Base-by-base conservation (phyloP, 2,329 filamentous ascomycete genomes). In the Fonsecaea multimorphosa region DNA sequence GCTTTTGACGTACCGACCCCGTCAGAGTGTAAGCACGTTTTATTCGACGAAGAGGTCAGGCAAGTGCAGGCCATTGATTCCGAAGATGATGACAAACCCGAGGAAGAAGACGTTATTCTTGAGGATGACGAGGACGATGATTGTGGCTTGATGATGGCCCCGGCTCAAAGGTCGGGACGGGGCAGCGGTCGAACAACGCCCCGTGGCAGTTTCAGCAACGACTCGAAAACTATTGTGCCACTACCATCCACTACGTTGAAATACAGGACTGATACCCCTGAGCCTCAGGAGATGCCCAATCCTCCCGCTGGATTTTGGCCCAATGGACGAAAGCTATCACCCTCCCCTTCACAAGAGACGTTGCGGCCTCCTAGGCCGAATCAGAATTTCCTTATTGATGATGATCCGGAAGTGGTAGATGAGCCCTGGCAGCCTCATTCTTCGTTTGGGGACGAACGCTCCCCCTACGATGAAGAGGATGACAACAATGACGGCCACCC, bases 41-140 rank as follows among this genome's bases (percentile, higher is more conserved):
- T 96, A 74, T 99, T 99, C 78, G 95, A 97, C 75, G 91, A 97
- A 75, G 91, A 94, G 79, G 95, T 99, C 1, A 89, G 93, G 76
- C 94, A 98, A 76, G 97, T 93, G 76, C 97, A 97, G 70, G 95
- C 95, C 7, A 87, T 99, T 34, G 93, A 98, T 36, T 85, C 88
- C 72, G 96, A 96, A 79, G 88, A 91, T 69, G 89, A 89, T 27
- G 90, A 93, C 55, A 87, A 91, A 31, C 87, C 91, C 11, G 88
- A 92, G 57, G 64, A 72, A 72, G 24, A 77, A 78, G 44, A 76
- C 72, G 40, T 77, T 80, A 36, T 78, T 78, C 68, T 70, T 38
- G 74, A 78, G 32, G 74, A 79, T 29, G 77, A 81, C 12, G 85
- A 87, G 27, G 86, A 88, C 69, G 87, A 94, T 64, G 91, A 93